Evolutionary conservation across 108 stramenopile species (phyloP).

Genomic region (Discostella stelligeroides): DNA sequence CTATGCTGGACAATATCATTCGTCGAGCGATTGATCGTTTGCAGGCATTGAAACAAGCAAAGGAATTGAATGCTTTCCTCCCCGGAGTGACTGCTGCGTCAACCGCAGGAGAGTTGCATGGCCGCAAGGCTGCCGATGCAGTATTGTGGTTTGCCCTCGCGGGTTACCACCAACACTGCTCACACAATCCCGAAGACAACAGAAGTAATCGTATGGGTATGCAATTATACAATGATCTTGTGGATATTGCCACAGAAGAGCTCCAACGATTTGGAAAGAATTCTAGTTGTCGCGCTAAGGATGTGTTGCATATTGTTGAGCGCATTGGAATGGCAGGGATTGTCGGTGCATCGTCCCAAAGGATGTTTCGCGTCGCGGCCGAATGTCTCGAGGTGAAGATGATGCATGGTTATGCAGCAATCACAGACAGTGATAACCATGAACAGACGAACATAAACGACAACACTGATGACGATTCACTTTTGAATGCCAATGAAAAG

Average conservation of each 20-base stretch:
- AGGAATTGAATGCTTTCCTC: constrained; percentile 23
- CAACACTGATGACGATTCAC: background rate
- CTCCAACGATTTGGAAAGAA: constrained; percentile 60
- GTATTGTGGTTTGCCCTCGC: constrained; percentile 83
- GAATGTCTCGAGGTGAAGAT: constrained; percentile 41
- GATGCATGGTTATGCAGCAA: background rate
- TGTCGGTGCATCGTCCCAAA: background rate
- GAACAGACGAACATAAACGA: background rate
- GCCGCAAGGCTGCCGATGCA: constrained; percentile 82
- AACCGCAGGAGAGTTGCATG: constrained; percentile 49
- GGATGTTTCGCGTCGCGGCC: constrained; percentile 42
- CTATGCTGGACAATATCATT: constrained; percentile 28
- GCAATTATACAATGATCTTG: constrained; percentile 49
- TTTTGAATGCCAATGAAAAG: constrained; percentile 2
- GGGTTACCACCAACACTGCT: constrained; percentile 31
- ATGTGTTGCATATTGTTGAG: constrained; percentile 68
- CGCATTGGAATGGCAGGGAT: constrained; percentile 69
- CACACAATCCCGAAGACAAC: no score
- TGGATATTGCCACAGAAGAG: constrained; percentile 53
- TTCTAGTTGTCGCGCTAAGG: constrained; percentile 63
- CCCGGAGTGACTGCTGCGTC: constrained; percentile 1
- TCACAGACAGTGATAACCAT: constrained; percentile 2
- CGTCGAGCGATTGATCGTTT: constrained; percentile 30
- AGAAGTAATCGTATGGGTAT: constrained; percentile 18
- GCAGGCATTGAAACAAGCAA: constrained; percentile 17